Base-by-base conservation (phyloP, 2,329 filamentous ascomycete species). In the Calonectria montana region DNA sequence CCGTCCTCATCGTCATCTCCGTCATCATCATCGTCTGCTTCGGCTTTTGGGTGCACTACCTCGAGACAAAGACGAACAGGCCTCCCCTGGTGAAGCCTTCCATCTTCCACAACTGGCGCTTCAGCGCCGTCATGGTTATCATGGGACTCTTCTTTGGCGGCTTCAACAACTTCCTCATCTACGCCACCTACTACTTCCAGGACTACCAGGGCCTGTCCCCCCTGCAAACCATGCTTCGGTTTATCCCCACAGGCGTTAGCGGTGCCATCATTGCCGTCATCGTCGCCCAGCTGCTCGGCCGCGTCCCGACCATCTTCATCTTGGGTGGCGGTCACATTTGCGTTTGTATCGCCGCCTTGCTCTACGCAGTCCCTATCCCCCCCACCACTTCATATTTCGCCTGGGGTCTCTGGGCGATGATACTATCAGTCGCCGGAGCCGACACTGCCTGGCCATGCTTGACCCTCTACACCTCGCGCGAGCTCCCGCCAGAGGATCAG, bases 151-250 rank as follows among this genome's bases (percentile, higher is more conserved):
- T 93, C 83, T 94, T 92, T 77, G 88, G 89, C 21, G 85, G 87
- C 2, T 94, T 94, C 83, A 93, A 92, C 82, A 91, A 92, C 80
- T 93, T 88, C 75, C 83, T 93, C 45, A 86, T 94, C 72, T 93
- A 89, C 76, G 88, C 91, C 1, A 94, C 92, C 5, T 94, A 92
- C 81, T 93, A 90, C 82, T 94, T 90, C 81, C 92, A 94, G 81
- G 88, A 92, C 74, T 94, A 89, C 79, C 91, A 92, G 76, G 89
- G 87, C 0, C 85, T 91, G 2, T 87, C 86, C 0, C 85, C 91
- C 0, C 84, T 94, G n/a, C 88, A 93, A 74, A 94, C 92, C 0
- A 93, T 91, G 15, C 80, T 94, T 10, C 90, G 91, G 3, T 94
- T 94, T 80, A 85, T 94, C 10, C 92, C 92, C 0, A 92, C 90